phyloP scores from a whole-genome alignment of 192 early-diverging fungal genomes.

The Ambispora gerdemannii region DNA sequence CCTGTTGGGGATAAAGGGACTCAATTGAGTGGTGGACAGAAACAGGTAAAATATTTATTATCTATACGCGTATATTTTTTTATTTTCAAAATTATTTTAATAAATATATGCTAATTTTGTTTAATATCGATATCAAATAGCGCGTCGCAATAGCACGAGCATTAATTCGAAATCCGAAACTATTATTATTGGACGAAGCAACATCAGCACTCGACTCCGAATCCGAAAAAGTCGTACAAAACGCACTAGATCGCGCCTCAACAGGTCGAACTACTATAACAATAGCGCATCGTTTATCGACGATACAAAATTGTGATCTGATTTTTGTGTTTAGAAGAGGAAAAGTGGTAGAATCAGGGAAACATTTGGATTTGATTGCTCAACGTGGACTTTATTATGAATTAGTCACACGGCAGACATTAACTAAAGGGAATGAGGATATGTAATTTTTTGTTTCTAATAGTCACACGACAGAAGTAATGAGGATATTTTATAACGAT shows the following conservation, averaged over 20 bases:
- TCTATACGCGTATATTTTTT: background rate
- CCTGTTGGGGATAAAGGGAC: constrained; percentile 65
- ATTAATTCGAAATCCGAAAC: constrained; percentile 62
- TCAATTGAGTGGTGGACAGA: constrained; percentile 66
- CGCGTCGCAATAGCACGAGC: constrained; percentile 88
- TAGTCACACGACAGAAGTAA: too few species aligned
- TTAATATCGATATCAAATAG: constrained; percentile 32
- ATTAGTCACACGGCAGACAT: constrained; percentile 52
- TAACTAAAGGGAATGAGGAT: too few species aligned
- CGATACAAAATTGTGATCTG: constrained; percentile 76
- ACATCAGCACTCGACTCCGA: constrained; percentile 61
- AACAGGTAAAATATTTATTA: constrained; percentile 40
- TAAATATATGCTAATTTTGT: background rate
- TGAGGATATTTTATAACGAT: too few species aligned
- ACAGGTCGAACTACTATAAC: constrained; percentile 74
- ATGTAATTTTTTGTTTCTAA: too few species aligned
- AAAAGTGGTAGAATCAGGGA: constrained; percentile 73
- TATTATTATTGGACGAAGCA: constrained; percentile 63
- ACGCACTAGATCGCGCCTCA: constrained; percentile 69
- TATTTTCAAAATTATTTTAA: background rate
- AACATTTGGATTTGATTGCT: constrained; percentile 66
- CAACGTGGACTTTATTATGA: constrained; percentile 63
- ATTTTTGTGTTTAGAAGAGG: constrained; percentile 84
- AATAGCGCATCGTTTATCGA: constrained; percentile 84
- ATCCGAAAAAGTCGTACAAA: constrained; percentile 67